Conservation (phyloP, 306 rosid species). For the Trichosanthes cucumerina region DNA sequence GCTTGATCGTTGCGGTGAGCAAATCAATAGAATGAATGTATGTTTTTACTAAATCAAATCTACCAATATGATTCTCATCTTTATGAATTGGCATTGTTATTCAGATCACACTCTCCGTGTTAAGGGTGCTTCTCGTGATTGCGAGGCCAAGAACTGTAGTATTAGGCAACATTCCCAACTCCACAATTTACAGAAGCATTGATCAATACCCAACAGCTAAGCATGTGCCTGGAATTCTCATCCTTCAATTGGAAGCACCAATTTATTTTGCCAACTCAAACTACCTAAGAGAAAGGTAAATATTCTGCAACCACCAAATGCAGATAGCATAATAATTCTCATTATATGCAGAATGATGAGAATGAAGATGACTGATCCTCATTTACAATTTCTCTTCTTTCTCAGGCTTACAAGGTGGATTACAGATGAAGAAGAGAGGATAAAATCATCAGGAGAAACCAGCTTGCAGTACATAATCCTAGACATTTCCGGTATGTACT, state of each 20-base stretch:
- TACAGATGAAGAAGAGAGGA: conserved; percentile 31
- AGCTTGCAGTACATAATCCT: conserved; percentile 25
- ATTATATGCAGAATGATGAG: neutral
- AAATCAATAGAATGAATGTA: neutral
- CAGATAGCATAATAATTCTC: neutral
- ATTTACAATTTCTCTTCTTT: neutral
- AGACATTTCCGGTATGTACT: conserved; percentile 24
- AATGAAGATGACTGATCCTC: neutral
- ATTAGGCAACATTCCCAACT: conserved; percentile 13
- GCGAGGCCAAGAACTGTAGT: conserved; percentile 12
- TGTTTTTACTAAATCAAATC: neutral
- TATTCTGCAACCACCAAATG: neutral
- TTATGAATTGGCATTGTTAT: neutral
- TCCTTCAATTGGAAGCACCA: conserved; percentile 13
- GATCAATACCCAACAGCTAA: conserved; percentile 11
- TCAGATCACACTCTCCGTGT: conserved; percentile 11
- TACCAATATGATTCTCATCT: neutral
- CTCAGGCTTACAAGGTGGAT: conserved; percentile 32
- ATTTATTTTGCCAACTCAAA: conserved; percentile 18
- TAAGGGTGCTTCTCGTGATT: conserved; percentile 8
- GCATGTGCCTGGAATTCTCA: conserved; percentile 12
- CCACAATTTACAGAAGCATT: conserved; percentile 13
- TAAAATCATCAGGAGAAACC: conserved; percentile 25
- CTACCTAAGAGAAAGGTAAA: conserved; percentile 17
- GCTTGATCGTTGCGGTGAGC: conserved; percentile 34